Base-by-base conservation (phyloP, 208 protist species). In the Leishmania tropica region DNA sequence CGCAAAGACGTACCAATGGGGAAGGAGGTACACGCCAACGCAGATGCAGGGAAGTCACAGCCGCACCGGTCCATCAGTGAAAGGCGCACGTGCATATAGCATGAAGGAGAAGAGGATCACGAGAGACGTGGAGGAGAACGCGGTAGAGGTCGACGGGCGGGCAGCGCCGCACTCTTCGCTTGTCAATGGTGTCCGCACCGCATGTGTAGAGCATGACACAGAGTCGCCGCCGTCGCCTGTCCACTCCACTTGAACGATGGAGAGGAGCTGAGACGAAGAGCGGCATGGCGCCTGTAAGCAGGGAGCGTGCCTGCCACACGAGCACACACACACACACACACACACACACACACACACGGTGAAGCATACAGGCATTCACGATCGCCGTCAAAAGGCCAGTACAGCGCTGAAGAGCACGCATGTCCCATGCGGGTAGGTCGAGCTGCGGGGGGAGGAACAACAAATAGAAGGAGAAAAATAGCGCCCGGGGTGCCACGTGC, bases 381-480 rank as follows among this genome's bases (percentile, higher is more conserved):
- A 35, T 13, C 31, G 3, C 31, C 62, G 21, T 1, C 42, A 31
- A 35, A 58, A 42, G 70, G 31, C 40, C 4, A 54, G 1, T 58
- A 19, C 72, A 24, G 72, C n/a, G 72, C 19, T 58, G 28, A 58
- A 58, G 35, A 37, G 35, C 28, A 13, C 48, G 1, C 13, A 40
- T 21, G 72, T 17, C 45, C 11, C 28, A 53, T 42, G 35, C 72
- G 35, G 48, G 19, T 5, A 48, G 40, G 40, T 31, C 13, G 8
- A 72, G 37, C 37, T 37, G 67, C 40, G 40, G 31, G 67, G 24
- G 2, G 21, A 47, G 62, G 37, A 62, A 62, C 81, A 85, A 85
- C 62, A 68, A 40, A 21, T 3, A 7, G 62, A 21, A 11, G n/a
- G 28, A 35, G 62, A 15, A 68, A 68, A 13, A 10, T 2, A 68